phyloP scores from a whole-genome alignment of 1,284 basidiomycete species.

The Tylopilus sp. region DNA sequence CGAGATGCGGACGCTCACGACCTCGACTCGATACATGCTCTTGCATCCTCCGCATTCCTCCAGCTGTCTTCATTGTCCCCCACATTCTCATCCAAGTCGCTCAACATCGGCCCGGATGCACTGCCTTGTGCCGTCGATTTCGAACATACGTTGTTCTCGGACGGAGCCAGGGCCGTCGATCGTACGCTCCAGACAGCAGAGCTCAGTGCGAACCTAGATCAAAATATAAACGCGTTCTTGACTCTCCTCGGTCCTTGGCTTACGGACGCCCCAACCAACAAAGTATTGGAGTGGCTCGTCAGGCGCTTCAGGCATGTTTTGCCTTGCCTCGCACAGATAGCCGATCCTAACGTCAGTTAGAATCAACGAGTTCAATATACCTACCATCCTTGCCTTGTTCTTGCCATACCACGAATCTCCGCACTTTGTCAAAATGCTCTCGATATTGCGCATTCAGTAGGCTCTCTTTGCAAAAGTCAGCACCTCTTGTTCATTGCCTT shows the following conservation, averaged over 20 bases:
- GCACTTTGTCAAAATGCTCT: constrained; percentile 92
- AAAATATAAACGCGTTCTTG: constrained; percentile 62
- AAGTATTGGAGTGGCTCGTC: constrained; percentile 96
- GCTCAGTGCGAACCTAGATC: constrained; percentile 61
- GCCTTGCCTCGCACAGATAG: background rate
- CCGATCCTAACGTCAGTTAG: constrained; percentile 39
- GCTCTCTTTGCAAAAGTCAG: constrained; percentile 20
- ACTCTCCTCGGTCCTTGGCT: constrained; percentile 76
- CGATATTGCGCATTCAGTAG: constrained; percentile 77
- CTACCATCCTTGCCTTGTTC: constrained; percentile 78
- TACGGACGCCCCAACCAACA: constrained; percentile 78
- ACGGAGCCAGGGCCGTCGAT: constrained; percentile 73
- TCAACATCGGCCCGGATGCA: constrained; percentile 14
- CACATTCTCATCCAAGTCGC: constrained; percentile 36
- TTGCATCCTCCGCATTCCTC: constrained; percentile 79
- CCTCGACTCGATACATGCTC: constrained; percentile 80
- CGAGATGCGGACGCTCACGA: constrained; percentile 80
- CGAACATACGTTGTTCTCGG: constrained; percentile 80
- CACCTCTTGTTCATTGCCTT: constrained; percentile 7
- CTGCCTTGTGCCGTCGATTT: constrained; percentile 45
- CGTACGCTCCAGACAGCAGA: constrained; percentile 75
- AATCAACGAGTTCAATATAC: constrained; percentile 91
- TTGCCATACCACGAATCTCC: constrained; percentile 94
- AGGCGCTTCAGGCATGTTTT: constrained; percentile 77
- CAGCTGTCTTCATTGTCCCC: constrained; percentile 71